Evolutionary conservation across 2,329 filamentous ascomycete species (phyloP).

Genomic region (Fusarium mexicanum): DNA sequence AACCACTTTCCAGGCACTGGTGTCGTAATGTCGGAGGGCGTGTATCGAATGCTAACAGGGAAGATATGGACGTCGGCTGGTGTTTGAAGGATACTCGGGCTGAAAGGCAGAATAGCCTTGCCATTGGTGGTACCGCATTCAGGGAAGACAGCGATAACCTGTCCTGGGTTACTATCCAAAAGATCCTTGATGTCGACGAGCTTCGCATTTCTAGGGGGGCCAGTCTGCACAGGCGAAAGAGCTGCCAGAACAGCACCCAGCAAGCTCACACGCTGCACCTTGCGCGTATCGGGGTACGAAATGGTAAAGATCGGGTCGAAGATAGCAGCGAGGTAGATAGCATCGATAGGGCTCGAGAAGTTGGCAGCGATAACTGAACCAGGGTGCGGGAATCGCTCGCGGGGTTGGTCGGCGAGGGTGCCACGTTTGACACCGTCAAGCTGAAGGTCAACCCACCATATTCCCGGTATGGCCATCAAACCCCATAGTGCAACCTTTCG

Average conservation of each 20-base stretch:
- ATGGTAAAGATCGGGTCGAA: slow-evolving; percentile 96
- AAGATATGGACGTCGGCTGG: slow-evolving; percentile 80
- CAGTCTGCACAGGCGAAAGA: slow-evolving; percentile 66
- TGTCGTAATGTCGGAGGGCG: slow-evolving; percentile 88
- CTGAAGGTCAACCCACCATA: slow-evolving; percentile 99
- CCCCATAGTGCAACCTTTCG: slow-evolving; percentile 91
- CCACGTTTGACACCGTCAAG: slow-evolving; percentile 96
- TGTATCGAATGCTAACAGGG: slow-evolving; percentile 89
- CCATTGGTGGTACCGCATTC: slow-evolving; percentile 96
- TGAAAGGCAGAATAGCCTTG: slow-evolving; percentile 85
- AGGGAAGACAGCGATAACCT: slow-evolving; percentile 87
- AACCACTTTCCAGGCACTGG: slow-evolving; percentile 80
- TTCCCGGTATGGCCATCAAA: slow-evolving; percentile 86
- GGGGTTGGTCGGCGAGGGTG: slow-evolving; percentile 79
- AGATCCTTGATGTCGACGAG: slow-evolving; percentile 72
- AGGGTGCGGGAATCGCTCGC: slow-evolving; percentile 78
- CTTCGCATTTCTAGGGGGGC: slow-evolving; percentile 56
- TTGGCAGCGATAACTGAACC: slow-evolving; percentile 88
- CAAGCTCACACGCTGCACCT: slow-evolving; percentile 81
- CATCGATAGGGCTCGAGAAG: slow-evolving; percentile 92
- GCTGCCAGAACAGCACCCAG: slow-evolving; percentile 78
- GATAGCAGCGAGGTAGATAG: slow-evolving; percentile 91
- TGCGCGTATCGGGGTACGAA: slow-evolving; percentile 78
- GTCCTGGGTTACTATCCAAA: slow-evolving; percentile 72
- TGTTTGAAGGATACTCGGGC: slow-evolving; percentile 76